Conservation (phyloP, 2,329 filamentous ascomycete genomes). For the Chrysosphaeria jannelii region DNA sequence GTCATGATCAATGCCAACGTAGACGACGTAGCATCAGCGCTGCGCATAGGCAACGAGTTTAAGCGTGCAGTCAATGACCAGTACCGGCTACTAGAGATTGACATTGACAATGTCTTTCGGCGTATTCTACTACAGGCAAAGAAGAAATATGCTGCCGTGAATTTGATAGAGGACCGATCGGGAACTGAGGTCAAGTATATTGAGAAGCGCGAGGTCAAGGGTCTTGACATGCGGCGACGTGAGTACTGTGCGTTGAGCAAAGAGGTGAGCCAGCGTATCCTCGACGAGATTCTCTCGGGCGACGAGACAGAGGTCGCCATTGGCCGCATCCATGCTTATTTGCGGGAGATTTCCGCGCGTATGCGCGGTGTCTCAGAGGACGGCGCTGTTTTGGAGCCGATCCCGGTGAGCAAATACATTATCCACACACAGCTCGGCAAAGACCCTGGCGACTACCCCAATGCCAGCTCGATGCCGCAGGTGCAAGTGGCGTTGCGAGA, state of each 20-base stretch:
- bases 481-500: slow-evolving; percentile 85
- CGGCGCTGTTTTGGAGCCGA: neutral
- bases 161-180: slow-evolving; percentile 64
- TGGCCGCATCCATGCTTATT: slow-evolving; percentile 73
- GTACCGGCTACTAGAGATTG: slow-evolving; percentile 80
- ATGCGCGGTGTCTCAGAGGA: slow-evolving; percentile 26
- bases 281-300: slow-evolving; percentile 86
- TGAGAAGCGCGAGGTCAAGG: slow-evolving; percentile 93
- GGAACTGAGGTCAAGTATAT: slow-evolving; percentile 43
- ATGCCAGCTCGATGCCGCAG: slow-evolving; percentile 82
- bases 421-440: slow-evolving; percentile 97
- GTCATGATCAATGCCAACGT: slow-evolving; percentile 99
- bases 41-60: slow-evolving; percentile 82
- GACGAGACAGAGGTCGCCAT: slow-evolving; percentile 74
- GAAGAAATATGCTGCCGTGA: slow-evolving; percentile 97
- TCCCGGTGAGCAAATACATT: slow-evolving; percentile 64
- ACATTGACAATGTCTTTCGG: slow-evolving; percentile 92
- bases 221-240: slow-evolving; percentile 88
- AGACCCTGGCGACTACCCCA: slow-evolving; percentile 73
- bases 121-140: slow-evolving; percentile 84
- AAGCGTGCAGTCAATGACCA: slow-evolving; percentile 83
- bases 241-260: slow-evolving; percentile 93
- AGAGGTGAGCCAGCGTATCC: slow-evolving; percentile 63
- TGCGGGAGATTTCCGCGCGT: slow-evolving; percentile 53
- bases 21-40: slow-evolving; percentile 66